Percentiles rank a stretch among this genome's conserved stretches.
Conservation (phyloP, 129 eudicot species). For the Silybum marianum region DNA sequence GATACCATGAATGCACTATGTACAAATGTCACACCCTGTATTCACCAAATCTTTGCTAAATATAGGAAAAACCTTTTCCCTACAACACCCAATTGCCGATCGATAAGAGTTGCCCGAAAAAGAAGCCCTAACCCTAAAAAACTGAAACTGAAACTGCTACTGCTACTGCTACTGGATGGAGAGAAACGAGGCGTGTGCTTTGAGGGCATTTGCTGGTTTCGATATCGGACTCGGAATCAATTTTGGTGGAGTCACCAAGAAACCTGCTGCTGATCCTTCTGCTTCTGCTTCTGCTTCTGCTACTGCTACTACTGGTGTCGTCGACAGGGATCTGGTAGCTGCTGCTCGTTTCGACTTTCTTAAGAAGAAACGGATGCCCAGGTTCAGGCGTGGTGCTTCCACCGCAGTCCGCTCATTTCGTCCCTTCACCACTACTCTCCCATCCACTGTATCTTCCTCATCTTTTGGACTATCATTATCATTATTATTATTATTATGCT, state of each 20-base stretch:
- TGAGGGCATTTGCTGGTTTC: conserved; percentile 41
- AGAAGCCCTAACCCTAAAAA: conserved; percentile 32
- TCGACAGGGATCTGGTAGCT: conserved; percentile 31
- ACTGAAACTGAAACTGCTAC: not conserved
- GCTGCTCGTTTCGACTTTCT: conserved; percentile 46
- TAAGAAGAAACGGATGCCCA: conserved; percentile 57
- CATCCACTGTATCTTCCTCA: conserved; percentile 11
- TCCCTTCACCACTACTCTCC: conserved; percentile 16
- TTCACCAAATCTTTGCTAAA: conserved; percentile 41
- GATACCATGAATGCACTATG: conserved; percentile 43
- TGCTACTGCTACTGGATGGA: conserved; percentile 21
- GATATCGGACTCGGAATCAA: conserved; percentile 25
- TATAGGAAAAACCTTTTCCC: conserved; percentile 33
- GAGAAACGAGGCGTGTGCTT: conserved; percentile 63
- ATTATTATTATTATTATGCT: not conserved
- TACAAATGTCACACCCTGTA: conserved; percentile 54
- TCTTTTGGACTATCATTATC: not conserved
- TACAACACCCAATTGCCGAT: conserved; percentile 27
- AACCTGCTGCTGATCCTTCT: not conserved
- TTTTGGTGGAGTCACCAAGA: conserved; percentile 10
- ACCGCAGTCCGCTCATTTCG: conserved; percentile 31
- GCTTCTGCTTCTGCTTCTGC: not conserved
- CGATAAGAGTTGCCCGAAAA: conserved; percentile 5
- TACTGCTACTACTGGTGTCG: not conserved
- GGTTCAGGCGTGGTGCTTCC: conserved; percentile 50